Percentiles rank a stretch among this genome's conserved stretches.
Evolutionary conservation across 148 eudicot species (phyloP).

Genomic region (Tetragonia tetragonoides): DNA sequence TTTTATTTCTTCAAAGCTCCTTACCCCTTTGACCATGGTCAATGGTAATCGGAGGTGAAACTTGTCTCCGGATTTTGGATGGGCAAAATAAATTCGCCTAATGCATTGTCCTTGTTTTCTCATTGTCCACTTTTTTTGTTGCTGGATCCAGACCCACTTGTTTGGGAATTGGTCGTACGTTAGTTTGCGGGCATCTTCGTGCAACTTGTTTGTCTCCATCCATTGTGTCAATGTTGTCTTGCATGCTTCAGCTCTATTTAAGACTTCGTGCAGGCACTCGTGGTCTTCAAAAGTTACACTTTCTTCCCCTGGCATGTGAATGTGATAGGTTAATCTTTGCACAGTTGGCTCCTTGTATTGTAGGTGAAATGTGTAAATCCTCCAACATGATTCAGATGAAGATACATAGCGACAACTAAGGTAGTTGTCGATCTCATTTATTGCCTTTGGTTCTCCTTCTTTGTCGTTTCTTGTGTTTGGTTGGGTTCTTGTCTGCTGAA

Average conservation of each 20-base stretch:
- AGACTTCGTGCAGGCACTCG: background rate
- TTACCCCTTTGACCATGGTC: background rate
- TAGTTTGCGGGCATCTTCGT: background rate
- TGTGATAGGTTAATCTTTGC: background rate
- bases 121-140: background rate
- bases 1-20: background rate
- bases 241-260: background rate
- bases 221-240: background rate
- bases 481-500: background rate
- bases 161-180: conserved; percentile 5
- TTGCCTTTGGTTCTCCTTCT: background rate
- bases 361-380: background rate
- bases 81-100: background rate
- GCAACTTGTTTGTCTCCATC: background rate
- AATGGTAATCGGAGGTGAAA: background rate
- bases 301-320: background rate
- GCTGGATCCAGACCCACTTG: background rate
- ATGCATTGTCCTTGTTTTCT: background rate
- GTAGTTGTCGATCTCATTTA: background rate
- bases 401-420: background rate
- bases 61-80: background rate
- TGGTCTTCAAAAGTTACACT: background rate
- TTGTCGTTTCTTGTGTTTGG: background rate
- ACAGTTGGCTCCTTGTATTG: background rate
- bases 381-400: background rate